These are phyloP conservation scores for Citrus sp. DNA, from an alignment of 345 rosid genomes.

Conservation along the genomic window DNA sequence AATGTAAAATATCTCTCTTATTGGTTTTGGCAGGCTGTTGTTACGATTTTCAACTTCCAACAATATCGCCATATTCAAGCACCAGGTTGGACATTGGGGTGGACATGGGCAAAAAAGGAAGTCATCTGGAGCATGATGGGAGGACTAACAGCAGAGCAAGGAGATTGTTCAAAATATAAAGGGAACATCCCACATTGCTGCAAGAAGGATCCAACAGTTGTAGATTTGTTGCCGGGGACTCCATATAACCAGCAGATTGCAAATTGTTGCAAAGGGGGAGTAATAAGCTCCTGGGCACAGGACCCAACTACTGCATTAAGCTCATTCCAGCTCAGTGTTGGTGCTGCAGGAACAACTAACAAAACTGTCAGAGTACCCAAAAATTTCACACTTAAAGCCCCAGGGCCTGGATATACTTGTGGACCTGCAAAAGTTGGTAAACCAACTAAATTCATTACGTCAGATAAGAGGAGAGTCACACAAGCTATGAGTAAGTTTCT, in stretches of 20 bases:
- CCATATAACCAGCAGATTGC: constrained; percentile 86
- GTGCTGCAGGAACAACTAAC: constrained; percentile 81
- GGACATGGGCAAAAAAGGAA: constrained; percentile 93
- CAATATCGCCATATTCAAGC: constrained; percentile 80
- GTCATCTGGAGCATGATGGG: constrained; percentile 89
- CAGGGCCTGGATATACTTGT: constrained; percentile 96
- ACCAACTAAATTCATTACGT: constrained; percentile 54
- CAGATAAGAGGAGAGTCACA: constrained; percentile 80
- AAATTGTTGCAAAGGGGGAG: constrained; percentile 94
- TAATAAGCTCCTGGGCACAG: constrained; percentile 75
- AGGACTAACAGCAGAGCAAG: constrained; percentile 80
- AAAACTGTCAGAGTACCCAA: constrained; percentile 72
- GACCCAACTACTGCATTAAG: constrained; percentile 69
- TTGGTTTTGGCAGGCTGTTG: constrained; percentile 62
- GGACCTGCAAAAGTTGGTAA: constrained; percentile 70
- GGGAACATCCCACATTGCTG: constrained; percentile 82
- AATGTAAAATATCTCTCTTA: neutral
- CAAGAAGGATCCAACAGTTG: constrained; percentile 73
- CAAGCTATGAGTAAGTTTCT: constrained; percentile 85
- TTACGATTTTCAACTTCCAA: constrained; percentile 80
- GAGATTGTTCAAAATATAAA: constrained; percentile 88
- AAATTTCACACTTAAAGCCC: constrained; percentile 77
- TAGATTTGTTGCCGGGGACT: constrained; percentile 84
- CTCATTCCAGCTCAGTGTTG: constrained; percentile 82
- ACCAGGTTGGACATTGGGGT: constrained; percentile 89